Base-by-base conservation (phyloP, 2,329 filamentous ascomycete species). In the Hymenoscyphus linearis region DNA sequence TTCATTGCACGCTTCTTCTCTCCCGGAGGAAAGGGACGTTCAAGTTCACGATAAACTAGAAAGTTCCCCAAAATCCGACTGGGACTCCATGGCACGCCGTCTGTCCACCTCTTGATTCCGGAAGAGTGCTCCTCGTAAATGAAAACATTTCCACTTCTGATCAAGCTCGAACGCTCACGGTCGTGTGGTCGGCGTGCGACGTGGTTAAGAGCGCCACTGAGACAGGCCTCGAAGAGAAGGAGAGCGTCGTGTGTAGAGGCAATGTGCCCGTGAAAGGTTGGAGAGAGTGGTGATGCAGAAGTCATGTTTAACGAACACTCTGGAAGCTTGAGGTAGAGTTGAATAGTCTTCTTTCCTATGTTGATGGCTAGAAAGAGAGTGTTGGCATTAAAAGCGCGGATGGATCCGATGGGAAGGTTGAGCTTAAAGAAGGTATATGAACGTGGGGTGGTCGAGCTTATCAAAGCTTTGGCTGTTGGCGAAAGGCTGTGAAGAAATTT, bases 31-130 rank as follows among this genome's bases (percentile, higher is more conserved):
- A 93, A 93, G 89, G 87, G 74, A 88, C 93, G 93, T 76, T 98
- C 95, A 90, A 99, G 97, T 73, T 99, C 95, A 34, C 95, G 85
- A 72, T 99, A 99, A 1, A 95, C 97, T 61, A 99, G 77, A 75
- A 99, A 99, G 78, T 95, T 98, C 58, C 95, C 95, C 0, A 95
- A 96, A 1, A 98, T 95, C 60, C 95, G 85, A 77, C 93, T 96
- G 0, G 93, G 93, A 68, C 90, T 96, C 93, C 93, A 97, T 6
- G 88, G 87, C 12, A 93, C 85, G 14, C 93, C 92, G 68, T 97
- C 93, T 0, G 92, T 96, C 93, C 93, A 97, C 60, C 93, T 83
- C 77, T 96, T 96, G 76, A 96, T 96, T 4, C 91, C 91, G 0
- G 92, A 96, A 0, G 90, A 87, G 64, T 91, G 88, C 73, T 96